These are phyloP conservation scores for Zygosaccharomyces sapae DNA, from an alignment of 1,139 yeast genomes.

Conservation along the genomic window DNA sequence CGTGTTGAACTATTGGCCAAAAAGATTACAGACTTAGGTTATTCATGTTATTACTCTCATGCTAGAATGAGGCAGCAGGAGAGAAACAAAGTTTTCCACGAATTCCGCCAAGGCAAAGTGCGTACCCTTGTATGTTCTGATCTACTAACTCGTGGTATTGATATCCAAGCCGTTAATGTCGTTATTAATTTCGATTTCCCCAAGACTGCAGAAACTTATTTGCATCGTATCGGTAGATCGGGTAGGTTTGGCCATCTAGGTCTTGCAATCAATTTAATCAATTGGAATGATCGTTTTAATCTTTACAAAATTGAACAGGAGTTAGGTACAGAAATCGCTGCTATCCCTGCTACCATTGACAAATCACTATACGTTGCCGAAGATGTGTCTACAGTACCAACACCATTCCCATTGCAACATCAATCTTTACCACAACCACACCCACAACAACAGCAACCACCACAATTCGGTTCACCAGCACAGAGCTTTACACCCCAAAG, in stretches of 20 bases:
- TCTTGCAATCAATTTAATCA: conserved; percentile 91
- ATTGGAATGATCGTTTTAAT: conserved; percentile 94
- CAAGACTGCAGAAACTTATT: conserved; percentile 92
- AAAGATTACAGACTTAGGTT: conserved; percentile 93
- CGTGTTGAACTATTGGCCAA: conserved; percentile 94
- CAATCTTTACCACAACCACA: conserved; percentile 25
- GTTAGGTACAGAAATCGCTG: conserved; percentile 94
- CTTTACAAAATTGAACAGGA: conserved; percentile 95
- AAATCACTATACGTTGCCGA: conserved; percentile 84
- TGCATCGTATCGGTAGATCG: conserved; percentile 98
- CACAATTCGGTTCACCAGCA: conserved; percentile 19
- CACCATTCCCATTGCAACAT: conserved; percentile 70
- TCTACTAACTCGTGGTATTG: conserved; percentile 95
- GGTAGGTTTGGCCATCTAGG: conserved; percentile 99
- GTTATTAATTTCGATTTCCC: conserved; percentile 98
- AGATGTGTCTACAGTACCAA: conserved; percentile 70
- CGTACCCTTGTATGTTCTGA: conserved; percentile 97
- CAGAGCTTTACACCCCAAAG: conserved; percentile 16
- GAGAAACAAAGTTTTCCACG: conserved; percentile 97
- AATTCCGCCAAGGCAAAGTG: conserved; percentile 96
- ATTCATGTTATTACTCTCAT: conserved; percentile 94
- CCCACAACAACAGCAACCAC: background rate
- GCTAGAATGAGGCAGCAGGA: conserved; percentile 98
- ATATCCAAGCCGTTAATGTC: conserved; percentile 97
- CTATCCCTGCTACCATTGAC: conserved; percentile 90